These are phyloP conservation scores for Arthrobotrys pseudoclavata DNA, from an alignment of 2,329 filamentous ascomycete genomes.

Conservation along the genomic window DNA sequence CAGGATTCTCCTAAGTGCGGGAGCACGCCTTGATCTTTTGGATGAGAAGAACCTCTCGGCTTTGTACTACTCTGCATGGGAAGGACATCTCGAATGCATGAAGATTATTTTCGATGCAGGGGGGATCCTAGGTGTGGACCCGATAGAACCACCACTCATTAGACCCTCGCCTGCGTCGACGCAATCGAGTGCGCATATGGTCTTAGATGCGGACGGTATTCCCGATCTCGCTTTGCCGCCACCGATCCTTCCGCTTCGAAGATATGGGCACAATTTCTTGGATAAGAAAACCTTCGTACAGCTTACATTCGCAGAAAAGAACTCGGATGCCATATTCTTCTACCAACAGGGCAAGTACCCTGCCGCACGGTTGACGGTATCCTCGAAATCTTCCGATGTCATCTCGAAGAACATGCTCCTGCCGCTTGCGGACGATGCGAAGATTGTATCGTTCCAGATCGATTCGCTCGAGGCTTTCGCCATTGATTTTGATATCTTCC, in stretches of 20 bases:
- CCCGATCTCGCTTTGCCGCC: constrained; percentile 92
- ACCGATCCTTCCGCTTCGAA: constrained; percentile 91
- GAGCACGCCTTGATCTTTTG: constrained; percentile 81
- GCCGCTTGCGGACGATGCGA: constrained; percentile 95
- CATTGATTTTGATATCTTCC: constrained; percentile 97
- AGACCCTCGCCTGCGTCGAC: constrained; percentile 63
- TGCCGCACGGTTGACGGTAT: constrained; percentile 92
- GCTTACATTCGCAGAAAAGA: constrained; percentile 84
- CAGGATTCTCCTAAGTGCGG: constrained; percentile 81
- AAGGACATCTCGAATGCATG: constrained; percentile 96
- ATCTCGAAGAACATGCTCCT: constrained; percentile 96
- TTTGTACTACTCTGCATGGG: constrained; percentile 99
- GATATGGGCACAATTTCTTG: constrained; percentile 98
- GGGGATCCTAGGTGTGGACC: constrained; percentile 61
- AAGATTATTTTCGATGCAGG: constrained; percentile 77
- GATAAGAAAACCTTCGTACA: constrained; percentile 97
- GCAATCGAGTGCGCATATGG: constrained; percentile 70
- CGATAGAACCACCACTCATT: constrained; percentile 60
- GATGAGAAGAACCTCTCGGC: constrained; percentile 95
- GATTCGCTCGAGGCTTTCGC: constrained; percentile 93
- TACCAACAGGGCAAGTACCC: constrained; percentile 98
- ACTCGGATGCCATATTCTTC: constrained; percentile 84
- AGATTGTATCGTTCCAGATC: constrained; percentile 93
- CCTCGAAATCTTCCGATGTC: constrained; percentile 93
- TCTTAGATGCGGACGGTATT: constrained; percentile 86